Evolutionary conservation across 1,284 basidiomycete genomes (phyloP), one percentile per base, ranked within the genome.

Genomic region (Hemileia vastatrix): DNA sequence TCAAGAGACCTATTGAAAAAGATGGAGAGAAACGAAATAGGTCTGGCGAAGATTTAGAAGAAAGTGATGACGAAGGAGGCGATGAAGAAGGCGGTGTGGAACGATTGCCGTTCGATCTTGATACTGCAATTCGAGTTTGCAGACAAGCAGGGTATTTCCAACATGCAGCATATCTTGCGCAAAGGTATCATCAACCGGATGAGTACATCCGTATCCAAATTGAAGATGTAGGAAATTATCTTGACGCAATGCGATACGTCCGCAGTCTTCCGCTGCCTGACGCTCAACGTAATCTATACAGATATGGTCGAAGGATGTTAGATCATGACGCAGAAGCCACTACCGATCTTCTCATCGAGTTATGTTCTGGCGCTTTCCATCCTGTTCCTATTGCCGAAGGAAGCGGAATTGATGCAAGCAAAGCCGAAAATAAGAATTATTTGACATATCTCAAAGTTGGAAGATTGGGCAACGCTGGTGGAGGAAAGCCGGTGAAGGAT

Each of bases 71-170:
- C n/a, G n/a, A n/a, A n/a, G n/a, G n/a, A n/a, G n/a, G n/a, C n/a
- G 82, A 83, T 53, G 89, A 90, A 70, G n/a, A n/a, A n/a, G n/a
- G n/a, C n/a, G n/a, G n/a, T n/a, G n/a, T n/a, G n/a, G n/a, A n/a
- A n/a, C n/a, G n/a, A n/a, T 81, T 94, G 1, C 92, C 92, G 0
- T 98, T 98, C 71, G 95, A 99, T 72, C 81, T 99, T 33, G 92
- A 94, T 63, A 97, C 94, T 0, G 95, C 92, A 0, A 96, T 98
- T 65, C 82, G 90, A 0, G 94, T 98, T 8, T 97, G 93, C 74
- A 82, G 94, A 19, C 94, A 97, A 76, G 94, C 91, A 0, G 90
- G 92, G 0, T 98, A 95, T 77, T 95, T 88, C 71, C 86, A 90
- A 55, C 94, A 98, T 72, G 95, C 95, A 0, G 84, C 86, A 0